These are phyloP conservation scores for Postia placenta DNA, from an alignment of 768 basidiomycete species.

Conservation along the genomic window DNA sequence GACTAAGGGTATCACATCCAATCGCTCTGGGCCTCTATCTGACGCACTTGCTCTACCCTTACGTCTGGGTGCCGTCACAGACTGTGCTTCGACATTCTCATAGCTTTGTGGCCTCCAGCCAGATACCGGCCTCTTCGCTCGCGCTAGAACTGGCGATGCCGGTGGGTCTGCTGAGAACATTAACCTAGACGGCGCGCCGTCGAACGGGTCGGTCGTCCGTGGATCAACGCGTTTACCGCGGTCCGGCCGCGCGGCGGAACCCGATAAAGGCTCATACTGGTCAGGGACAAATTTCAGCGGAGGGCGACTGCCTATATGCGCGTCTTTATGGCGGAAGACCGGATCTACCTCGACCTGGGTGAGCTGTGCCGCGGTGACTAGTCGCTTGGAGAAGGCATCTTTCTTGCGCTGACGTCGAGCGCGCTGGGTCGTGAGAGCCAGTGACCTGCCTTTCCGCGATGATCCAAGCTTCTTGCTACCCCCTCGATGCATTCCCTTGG, in stretches of 20 bases:
- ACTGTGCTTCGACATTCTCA: neutral
- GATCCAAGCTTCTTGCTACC: neutral
- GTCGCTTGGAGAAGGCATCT: slow-evolving; percentile 25
- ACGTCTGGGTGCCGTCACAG: too few species aligned
- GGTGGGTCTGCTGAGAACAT: neutral
- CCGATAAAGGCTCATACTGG: slow-evolving; percentile 5
- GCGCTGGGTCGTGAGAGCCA: neutral
- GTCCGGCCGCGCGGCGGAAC: slow-evolving; percentile 4
- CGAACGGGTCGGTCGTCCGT: slow-evolving; percentile 25
- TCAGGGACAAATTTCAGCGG: slow-evolving; percentile 24
- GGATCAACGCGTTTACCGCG: slow-evolving; percentile 28
- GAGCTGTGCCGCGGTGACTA: slow-evolving; percentile 31
- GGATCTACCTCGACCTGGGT: slow-evolving; percentile 28
- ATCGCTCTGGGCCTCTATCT: neutral
- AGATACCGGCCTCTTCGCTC: neutral
- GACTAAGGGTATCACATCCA: neutral
- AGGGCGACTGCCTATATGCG: slow-evolving; percentile 18
- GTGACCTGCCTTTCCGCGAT: neutral
- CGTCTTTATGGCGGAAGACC: slow-evolving; percentile 8
- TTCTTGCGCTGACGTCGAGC: slow-evolving; percentile 5
- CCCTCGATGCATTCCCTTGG: neutral
- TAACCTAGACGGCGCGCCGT: slow-evolving; percentile 12
- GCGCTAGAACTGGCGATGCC: neutral
- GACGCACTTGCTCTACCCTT: neutral
- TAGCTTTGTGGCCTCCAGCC: neutral